Evolutionary conservation across 768 basidiomycete genomes (phyloP).

Genomic region (Chalciporus chontae): DNA sequence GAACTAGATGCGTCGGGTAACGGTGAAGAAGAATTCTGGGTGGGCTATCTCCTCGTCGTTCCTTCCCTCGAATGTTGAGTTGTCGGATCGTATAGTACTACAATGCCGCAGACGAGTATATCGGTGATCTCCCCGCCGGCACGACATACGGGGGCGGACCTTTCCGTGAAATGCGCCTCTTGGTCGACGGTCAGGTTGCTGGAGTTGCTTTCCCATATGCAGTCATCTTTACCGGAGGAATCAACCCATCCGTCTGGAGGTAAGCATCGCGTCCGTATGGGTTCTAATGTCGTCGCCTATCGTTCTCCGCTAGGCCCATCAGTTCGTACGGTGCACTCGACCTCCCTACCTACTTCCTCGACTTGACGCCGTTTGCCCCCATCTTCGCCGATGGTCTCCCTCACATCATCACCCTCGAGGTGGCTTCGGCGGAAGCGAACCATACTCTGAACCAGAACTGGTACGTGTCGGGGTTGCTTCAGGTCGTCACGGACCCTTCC

Average conservation of each 20-base stretch:
- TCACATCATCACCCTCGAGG: slow-evolving; percentile 71
- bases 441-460: slow-evolving; percentile 72
- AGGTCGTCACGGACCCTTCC: slow-evolving; percentile 66
- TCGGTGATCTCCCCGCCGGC: slow-evolving; percentile 49
- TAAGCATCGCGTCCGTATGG: slow-evolving; percentile 21
- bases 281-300: not conserved
- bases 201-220: slow-evolving; percentile 57
- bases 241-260: slow-evolving; percentile 70
- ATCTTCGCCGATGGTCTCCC: slow-evolving; percentile 62
- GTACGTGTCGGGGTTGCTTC: slow-evolving; percentile 69
- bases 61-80: not conserved
- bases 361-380: slow-evolving; percentile 75
- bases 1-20: slow-evolving; percentile 73
- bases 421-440: slow-evolving; percentile 63
- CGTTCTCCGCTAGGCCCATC: slow-evolving; percentile 50
- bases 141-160: slow-evolving; percentile 48
- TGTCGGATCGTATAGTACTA: slow-evolving; percentile 48
- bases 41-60: slow-evolving; percentile 26
- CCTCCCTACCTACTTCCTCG: slow-evolving; percentile 73
- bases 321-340: slow-evolving; percentile 75
- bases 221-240: slow-evolving; percentile 72
- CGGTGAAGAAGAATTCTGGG: slow-evolving; percentile 75
- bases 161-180: slow-evolving; percentile 59
- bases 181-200: slow-evolving; percentile 54
- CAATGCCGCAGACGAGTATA: slow-evolving; percentile 60